Conservation (phyloP, 169 alveolate species). For the Eimeria necatrix region DNA sequence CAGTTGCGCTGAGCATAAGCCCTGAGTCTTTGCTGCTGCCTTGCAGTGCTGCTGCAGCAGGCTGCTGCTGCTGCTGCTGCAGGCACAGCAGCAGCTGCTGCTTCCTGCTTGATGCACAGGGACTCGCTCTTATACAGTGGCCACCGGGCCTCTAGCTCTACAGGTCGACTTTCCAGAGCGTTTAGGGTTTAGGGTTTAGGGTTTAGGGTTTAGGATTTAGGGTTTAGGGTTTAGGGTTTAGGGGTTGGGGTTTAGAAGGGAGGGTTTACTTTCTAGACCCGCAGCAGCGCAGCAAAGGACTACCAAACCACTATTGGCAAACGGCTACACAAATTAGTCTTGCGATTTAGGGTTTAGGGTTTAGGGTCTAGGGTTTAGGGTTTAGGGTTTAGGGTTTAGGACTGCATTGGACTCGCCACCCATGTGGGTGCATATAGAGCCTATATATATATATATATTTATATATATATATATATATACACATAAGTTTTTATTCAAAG, state of each 20-base stretch:
- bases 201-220: background rate
- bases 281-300: too few species aligned
- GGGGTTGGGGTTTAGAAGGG: too few species aligned
- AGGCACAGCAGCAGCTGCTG: slow-evolving; percentile 5
- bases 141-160: background rate
- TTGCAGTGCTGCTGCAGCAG: background rate
- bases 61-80: too few species aligned
- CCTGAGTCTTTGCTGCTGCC: background rate
- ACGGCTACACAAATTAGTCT: too few species aligned
- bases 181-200: background rate
- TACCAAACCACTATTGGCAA: too few species aligned
- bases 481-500: too few species aligned
- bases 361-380: background rate
- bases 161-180: background rate
- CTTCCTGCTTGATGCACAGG: background rate
- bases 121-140: slow-evolving; percentile 5
- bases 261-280: too few species aligned
- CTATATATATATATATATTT: too few species aligned
- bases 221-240: too few species aligned
- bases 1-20: background rate
- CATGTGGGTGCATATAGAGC: too few species aligned
- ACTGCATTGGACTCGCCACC: too few species aligned
- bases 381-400: background rate
- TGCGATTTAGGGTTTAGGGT: background rate
- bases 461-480: too few species aligned